These are phyloP conservation scores for Trichocladium antarcticum DNA, from an alignment of 495 filamentous ascomycete species.

Conservation along the genomic window DNA sequence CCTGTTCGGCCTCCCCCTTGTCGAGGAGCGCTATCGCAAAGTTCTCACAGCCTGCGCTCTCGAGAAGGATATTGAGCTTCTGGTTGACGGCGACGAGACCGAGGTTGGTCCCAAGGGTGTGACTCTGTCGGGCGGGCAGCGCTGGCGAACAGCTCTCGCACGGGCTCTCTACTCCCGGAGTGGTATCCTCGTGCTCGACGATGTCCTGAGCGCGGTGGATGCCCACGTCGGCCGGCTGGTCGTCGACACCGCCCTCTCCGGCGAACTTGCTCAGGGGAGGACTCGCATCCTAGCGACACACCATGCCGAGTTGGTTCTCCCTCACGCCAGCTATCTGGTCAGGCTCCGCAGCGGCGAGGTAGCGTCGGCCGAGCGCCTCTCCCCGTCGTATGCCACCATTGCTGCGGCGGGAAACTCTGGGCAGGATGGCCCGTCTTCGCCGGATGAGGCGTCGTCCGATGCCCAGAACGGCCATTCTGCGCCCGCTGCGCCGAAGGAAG, in stretches of 20 bases:
- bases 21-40: conserved; percentile 38
- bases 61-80: conserved; percentile 49
- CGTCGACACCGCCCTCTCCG: conserved; percentile 40
- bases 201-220: conserved; percentile 55
- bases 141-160: conserved; percentile 56
- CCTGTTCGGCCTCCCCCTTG: conserved; percentile 42
- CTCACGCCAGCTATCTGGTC: conserved; percentile 50
- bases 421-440: conserved; percentile 3
- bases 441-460: not conserved
- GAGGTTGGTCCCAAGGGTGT: conserved; percentile 62
- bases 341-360: conserved; percentile 48
- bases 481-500: conserved; percentile 22
- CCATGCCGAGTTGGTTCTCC: conserved; percentile 44
- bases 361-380: conserved; percentile 39
- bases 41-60: conserved; percentile 55
- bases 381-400: conserved; percentile 27
- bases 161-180: conserved; percentile 60
- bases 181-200: conserved; percentile 55
- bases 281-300: conserved; percentile 46
- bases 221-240: conserved; percentile 40
- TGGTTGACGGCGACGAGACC: conserved; percentile 56
- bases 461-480: conserved; percentile 7
- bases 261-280: conserved; percentile 33
- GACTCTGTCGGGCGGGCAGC: conserved; percentile 60
- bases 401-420: conserved; percentile 15